Base-by-base conservation (phyloP, 805 yeast genomes). In the Naumovozyma castellii region DNA sequence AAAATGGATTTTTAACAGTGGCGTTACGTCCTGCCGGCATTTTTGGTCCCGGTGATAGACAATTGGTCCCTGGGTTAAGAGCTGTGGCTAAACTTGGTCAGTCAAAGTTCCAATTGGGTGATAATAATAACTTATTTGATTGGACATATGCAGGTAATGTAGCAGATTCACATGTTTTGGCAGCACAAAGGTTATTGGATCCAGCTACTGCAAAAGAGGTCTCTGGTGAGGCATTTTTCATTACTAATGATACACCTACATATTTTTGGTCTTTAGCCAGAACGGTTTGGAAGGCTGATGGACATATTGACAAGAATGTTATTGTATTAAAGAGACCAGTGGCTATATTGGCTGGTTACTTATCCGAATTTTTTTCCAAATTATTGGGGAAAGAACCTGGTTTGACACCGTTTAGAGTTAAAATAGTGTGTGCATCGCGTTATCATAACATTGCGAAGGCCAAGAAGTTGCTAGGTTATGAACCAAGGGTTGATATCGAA, bases 91-190 rank as follows among this genome's bases (percentile, higher is more conserved):
- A 73, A 43, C 66, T 75, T 40, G 95, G 95, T 6, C 96, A 90
- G 61, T 81, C 92, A 17, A 83, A 83, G 61, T 85, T 85, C 62
- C 99, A 92, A 64, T 70, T 92, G 36, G 98, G 99, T 48, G 94
- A 86, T 59, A 92, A 92, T 65, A 78, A 84, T 59, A 92, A 92
- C 57, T 64, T 92, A 41, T 92, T 90, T 54, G 99, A 92, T 60
- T 88, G 95, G 84, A 86, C 97, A 0, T 92, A 87, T 56, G 97
- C 82, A n/a, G 97, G 97, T 10, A 92, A 92, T 62, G 97, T 94
- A 31, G 97, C 98, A 0, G 94, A 87, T 62, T 81, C 97, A 8
- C 99, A 92, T 59, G 90, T 90, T 8, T 67, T 92, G 37, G 98
- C 97, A 1, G 94, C 96, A 4, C 67, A 82, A 53, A 79, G 79